phyloP scores from a whole-genome alignment of 1,284 basidiomycete species.

The Rhizoctonia solani region DNA sequence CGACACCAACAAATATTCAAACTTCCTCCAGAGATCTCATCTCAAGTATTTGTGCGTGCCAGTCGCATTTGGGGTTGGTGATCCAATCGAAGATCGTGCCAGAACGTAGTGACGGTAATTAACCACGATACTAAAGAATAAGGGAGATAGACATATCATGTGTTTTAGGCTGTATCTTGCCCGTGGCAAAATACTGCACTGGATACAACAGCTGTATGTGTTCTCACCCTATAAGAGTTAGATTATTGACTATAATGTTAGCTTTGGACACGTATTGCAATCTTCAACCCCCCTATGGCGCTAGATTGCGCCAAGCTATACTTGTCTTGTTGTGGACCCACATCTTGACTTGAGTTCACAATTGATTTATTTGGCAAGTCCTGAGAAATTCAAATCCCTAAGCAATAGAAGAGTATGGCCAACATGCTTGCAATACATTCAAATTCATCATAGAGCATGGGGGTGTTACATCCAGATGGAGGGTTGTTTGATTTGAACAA shows the following conservation, averaged over 20 bases:
- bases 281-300: background rate
- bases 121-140: background rate
- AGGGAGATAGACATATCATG: background rate
- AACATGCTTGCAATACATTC: background rate
- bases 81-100: background rate
- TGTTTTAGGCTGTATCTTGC: too few relatives aligned
- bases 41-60: background rate
- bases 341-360: background rate
- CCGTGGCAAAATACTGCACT: too few relatives aligned
- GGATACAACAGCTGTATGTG: background rate
- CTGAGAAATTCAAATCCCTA: background rate
- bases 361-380: background rate
- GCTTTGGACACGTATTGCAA: conserved; percentile 16
- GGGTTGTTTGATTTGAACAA: background rate
- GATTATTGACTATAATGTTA: background rate
- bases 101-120: background rate
- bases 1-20: too few relatives aligned
- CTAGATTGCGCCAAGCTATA: background rate
- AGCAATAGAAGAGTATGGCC: background rate
- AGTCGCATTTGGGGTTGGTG: background rate
- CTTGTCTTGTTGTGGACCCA: background rate
- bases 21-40: conserved; percentile 10
- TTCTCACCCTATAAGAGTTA: background rate
- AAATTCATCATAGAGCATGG: conserved; percentile 12
- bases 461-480: conserved; percentile 16